Base-by-base conservation (phyloP, 2,329 filamentous ascomycete genomes). In the Hymenoscyphus scutula region DNA sequence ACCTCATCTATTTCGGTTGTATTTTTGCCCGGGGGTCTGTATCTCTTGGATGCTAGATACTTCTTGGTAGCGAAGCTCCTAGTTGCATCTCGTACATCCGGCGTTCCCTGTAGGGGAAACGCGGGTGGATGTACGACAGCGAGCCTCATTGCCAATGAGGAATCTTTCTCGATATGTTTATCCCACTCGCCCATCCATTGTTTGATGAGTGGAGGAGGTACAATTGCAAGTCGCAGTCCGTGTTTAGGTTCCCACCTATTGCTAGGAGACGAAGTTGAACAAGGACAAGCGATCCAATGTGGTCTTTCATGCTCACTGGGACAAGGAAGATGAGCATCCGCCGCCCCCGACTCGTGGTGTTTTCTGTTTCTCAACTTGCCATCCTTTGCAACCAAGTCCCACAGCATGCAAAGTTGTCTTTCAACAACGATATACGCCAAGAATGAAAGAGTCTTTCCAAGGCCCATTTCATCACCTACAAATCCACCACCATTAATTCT, bases 401-500 rank as follows among this genome's bases (percentile, higher is more conserved):
- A 65, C 0, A 70, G 59, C n/a, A 58, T 56, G 4, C 38, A 53
- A 8, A 70, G 62, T 45, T 70, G 68, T 11, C 67, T 57, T 53
- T 70, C 68, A 3, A 63, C 67, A 23, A 69, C 64, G n/a, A 82
- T 75, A 0, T 82, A 71, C 0, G 80, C 77, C 3, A 84, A 70
- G 2, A 80, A 76, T 0, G 78, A 79, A 2, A 84, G 69, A 0
- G 82, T 78, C 64, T 85, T 85, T 0, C 83, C 83, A 75, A 84
- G 79, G 0, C 83, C 83, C 82, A 84, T 84, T 58, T 84, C 82
- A 67, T 85, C 82, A 0, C 81, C 82, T 0, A 85, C 68, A n/a
- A 85, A 79, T 53, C 72, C 77, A 30, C 90, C 89, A 8, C 86
- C 80, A 2, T 85, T 85, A 67, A 90, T 83, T 2, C 68, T 56